Conservation (phyloP, 139 green algal genomes). For the Trebouxia sp. region DNA sequence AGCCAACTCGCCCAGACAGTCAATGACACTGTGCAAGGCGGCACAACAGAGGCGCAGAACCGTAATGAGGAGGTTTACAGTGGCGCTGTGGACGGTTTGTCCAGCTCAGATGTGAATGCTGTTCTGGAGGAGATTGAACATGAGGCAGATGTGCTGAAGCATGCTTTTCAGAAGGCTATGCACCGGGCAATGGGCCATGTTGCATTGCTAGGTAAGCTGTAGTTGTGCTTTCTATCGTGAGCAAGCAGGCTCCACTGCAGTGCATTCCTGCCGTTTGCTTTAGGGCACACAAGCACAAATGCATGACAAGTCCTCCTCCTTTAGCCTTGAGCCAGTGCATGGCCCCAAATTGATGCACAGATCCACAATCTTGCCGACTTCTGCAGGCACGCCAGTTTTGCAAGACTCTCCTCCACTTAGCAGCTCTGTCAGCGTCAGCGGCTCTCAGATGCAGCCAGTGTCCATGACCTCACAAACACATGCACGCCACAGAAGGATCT, state of each 20-base stretch:
- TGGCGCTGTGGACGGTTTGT: constrained; percentile 33
- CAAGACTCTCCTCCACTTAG: neutral
- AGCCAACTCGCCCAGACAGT: neutral
- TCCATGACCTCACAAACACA: neutral
- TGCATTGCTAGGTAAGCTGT: neutral
- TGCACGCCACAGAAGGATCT: neutral
- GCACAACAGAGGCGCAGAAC: constrained; percentile 6
- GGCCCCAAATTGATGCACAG: neutral
- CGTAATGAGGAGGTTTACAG: constrained; percentile 23
- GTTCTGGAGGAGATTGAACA: constrained; percentile 28
- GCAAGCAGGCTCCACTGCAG: neutral
- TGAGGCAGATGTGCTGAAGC: neutral
- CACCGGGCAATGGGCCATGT: neutral
- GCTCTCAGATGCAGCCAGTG: neutral
- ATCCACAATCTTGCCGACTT: neutral
- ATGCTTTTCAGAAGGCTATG: neutral
- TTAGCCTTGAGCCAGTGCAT: no score
- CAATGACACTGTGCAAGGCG: neutral
- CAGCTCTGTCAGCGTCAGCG: neutral
- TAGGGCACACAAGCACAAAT: neutral
- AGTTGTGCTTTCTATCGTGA: neutral
- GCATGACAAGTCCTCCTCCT: no score
- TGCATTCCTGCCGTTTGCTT: neutral
- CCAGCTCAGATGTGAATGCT: constrained; percentile 10
- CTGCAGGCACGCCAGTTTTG: neutral